Evolutionary conservation across 2,329 filamentous ascomycete genomes (phyloP).

Genomic region (Hortaea werneckii): DNA sequence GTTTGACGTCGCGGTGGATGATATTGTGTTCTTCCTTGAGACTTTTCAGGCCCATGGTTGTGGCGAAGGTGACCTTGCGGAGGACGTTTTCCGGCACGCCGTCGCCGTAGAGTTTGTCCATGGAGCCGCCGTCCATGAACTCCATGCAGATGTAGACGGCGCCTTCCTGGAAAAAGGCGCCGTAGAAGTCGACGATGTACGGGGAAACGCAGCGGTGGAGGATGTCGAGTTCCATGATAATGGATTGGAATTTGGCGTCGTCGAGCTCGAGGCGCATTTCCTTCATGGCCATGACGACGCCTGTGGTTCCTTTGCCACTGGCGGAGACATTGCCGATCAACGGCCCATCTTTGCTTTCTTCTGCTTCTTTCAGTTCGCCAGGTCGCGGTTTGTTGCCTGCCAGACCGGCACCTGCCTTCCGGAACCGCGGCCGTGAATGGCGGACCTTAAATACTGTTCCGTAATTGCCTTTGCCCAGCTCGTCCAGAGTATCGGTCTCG

Average conservation of each 20-base stretch:
- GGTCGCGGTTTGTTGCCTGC: constrained; percentile 45
- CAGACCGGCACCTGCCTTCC: constrained; percentile 49
- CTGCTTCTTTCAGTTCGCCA: constrained; percentile 9
- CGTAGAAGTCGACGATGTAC: constrained; percentile 98
- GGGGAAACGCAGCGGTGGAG: constrained; percentile 89
- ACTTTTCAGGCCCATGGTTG: constrained; percentile 81
- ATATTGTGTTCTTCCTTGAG: constrained; percentile 98
- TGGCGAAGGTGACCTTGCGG: constrained; percentile 81
- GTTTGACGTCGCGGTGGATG: constrained; percentile 96
- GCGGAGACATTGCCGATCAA: not conserved
- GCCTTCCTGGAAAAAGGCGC: constrained; percentile 96
- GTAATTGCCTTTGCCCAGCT: constrained; percentile 96
- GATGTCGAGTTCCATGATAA: constrained; percentile 95
- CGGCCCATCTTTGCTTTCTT: constrained; percentile 16
- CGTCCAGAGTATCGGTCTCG: constrained; percentile 84
- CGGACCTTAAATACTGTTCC: constrained; percentile 95
- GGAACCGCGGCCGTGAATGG: constrained; percentile 62
- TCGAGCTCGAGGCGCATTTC: constrained; percentile 93
- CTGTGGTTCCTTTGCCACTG: constrained; percentile 43
- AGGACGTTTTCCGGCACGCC: constrained; percentile 84
- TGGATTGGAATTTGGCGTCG: constrained; percentile 91
- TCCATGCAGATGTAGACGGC: constrained; percentile 99
- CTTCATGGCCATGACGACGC: constrained; percentile 97
- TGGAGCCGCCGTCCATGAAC: constrained; percentile 96
- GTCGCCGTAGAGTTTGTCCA: constrained; percentile 88